Evolutionary conservation across 116 monocot genomes (phyloP).

Genomic region (Posidonia oceanica): DNA sequence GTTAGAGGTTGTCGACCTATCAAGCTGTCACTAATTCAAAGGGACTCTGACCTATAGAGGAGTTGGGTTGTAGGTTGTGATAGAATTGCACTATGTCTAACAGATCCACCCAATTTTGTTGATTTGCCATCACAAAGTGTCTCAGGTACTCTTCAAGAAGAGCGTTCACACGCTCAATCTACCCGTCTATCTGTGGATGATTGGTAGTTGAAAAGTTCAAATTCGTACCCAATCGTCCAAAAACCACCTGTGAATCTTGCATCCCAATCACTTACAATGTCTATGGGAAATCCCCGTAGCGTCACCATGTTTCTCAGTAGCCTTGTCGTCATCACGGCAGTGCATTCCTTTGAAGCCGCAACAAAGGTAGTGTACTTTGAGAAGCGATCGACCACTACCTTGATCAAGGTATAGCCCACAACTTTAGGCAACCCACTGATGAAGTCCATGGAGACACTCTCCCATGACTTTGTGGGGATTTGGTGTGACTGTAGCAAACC

Average conservation of each 20-base stretch:
- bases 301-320: neutral
- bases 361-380: constrained; percentile 5
- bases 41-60: neutral
- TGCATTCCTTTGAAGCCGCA: neutral
- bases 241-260: neutral
- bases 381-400: constrained; percentile 1
- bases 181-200: neutral
- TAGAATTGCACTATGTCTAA: neutral
- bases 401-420: neutral
- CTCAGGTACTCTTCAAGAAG: neutral
- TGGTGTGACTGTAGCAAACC: no score
- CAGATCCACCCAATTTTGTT: neutral
- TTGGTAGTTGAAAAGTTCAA: neutral
- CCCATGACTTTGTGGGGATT: no score
- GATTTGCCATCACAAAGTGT: neutral
- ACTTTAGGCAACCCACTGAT: no score
- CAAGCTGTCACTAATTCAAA: neutral
- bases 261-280: neutral
- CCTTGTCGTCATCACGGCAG: neutral
- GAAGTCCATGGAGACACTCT: no score
- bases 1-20: neutral
- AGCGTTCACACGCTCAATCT: neutral
- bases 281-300: neutral
- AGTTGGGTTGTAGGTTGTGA: neutral
- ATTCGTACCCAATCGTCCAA: neutral